Base-by-base conservation (phyloP, 257 asterid species). In the Penstemon newberryi region DNA sequence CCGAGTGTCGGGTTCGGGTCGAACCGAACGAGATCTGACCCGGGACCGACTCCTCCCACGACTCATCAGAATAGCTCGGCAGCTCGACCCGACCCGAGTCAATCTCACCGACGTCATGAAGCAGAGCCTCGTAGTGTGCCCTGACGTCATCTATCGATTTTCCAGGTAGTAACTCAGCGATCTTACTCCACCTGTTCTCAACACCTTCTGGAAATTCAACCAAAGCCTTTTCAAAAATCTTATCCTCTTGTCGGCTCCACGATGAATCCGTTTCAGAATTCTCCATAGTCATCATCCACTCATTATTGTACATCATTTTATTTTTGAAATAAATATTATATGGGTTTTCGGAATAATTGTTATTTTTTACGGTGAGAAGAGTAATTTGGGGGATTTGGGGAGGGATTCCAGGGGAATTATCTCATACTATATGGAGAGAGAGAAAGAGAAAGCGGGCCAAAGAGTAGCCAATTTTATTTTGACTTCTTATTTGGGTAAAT, bases 21-120 rank as follows among this genome's bases (percentile, higher is more conserved):
- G 84, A 51, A 15, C 91, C 95, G 61, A 89, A 87, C 4, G 95
- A 87, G 73, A 89, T 89, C 81, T 60, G 64, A 59, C 33, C 77
- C 62, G 69, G 57, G 3, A 42, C 73, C n/a, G 45, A 54, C 8
- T 58, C 49, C 55, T 73, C 78, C 43, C 67, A 63, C 12, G 52
- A 18, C 4, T 72, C 78, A 60, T 67, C 86, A 3, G 65, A 63
- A 51, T 83, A 83, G 10, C 63, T 60, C 5, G 86, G 88, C 9
- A 73, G 77, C 64, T 78, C 74, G 33, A 83, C 82, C 33, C 81
- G 77, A 18, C 88, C 88, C 5, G 86, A 69, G 4, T 83, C 86
- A 60, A 83, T 83, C 56, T 83, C 84, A 5, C 18, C 45, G 0
- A 83, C 58, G 36, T 83, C 88, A 57, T 78, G 70, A 7, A 80